Conservation (phyloP, 2,329 filamentous ascomycete genomes). For the Fusarium illudens region DNA sequence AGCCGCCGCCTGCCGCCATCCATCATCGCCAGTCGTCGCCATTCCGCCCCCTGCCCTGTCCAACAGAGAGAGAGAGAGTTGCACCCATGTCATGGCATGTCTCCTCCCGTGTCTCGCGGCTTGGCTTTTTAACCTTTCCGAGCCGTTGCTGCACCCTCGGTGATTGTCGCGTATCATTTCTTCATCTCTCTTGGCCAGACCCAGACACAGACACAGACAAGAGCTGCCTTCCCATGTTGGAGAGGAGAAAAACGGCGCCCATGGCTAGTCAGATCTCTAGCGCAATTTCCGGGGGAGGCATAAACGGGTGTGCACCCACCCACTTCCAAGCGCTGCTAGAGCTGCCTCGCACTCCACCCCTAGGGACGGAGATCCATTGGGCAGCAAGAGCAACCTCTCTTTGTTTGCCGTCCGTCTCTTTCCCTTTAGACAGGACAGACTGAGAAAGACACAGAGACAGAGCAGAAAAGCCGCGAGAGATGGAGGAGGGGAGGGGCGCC, state of each 20-base stretch:
- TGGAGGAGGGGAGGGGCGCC: conserved; percentile 16
- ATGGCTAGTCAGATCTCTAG: conserved; percentile 17
- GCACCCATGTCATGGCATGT: conserved; percentile 29
- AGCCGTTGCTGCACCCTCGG: conserved; percentile 17
- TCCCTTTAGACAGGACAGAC: too few species aligned
- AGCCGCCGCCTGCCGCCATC: conserved; percentile 41
- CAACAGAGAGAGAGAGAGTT: background rate
- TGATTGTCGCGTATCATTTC: conserved; percentile 33
- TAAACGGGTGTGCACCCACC: conserved; percentile 21
- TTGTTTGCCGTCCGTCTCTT: conserved; percentile 1
- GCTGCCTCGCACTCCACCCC: background rate
- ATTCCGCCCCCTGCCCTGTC: conserved; percentile 34
- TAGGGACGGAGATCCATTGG: conserved; percentile 41
- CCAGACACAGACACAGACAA: too few species aligned
- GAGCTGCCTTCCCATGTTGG: too few species aligned
- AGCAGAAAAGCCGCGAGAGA: conserved; percentile 5
- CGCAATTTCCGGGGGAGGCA: conserved; percentile 26
- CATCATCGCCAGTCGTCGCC: conserved; percentile 31
- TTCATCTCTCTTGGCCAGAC: conserved; percentile 24
- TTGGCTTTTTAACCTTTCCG: conserved; percentile 21
- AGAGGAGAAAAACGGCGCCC: conserved; percentile 10
- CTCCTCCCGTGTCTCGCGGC: conserved; percentile 29
- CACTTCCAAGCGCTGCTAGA: background rate
- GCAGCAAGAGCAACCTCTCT: conserved; percentile 46
- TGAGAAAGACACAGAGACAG: background rate